These are phyloP conservation scores for Globisporangium irregulare DNA, from an alignment of 352 stramenopile genomes.

Conservation along the genomic window DNA sequence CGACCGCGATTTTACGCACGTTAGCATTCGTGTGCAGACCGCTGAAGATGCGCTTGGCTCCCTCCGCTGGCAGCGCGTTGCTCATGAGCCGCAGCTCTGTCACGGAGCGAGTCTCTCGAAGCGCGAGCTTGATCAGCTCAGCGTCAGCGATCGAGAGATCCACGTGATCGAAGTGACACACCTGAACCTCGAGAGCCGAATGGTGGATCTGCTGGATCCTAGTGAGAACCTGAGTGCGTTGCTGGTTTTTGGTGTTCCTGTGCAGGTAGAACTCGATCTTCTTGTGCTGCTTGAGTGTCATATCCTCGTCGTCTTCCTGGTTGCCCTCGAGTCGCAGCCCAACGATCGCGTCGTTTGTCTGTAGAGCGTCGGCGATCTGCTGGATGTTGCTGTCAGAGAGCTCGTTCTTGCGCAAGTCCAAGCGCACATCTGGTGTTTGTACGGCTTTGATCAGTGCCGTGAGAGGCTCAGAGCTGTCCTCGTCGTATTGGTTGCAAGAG, in stretches of 20 bases:
- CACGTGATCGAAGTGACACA: conserved; percentile 37
- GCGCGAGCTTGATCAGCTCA: conserved; percentile 26
- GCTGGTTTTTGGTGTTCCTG: conserved; percentile 21
- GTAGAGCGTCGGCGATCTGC: conserved; percentile 26
- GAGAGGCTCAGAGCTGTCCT: conserved; percentile 26
- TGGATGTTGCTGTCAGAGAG: conserved; percentile 23
- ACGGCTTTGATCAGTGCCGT: conserved; percentile 23
- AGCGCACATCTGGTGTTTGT: conserved; percentile 15
- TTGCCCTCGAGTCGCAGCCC: conserved; percentile 31
- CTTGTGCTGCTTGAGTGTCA: conserved; percentile 21
- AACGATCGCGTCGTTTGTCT: conserved; percentile 22
- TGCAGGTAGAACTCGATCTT: conserved; percentile 38
- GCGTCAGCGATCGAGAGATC: conserved; percentile 32
- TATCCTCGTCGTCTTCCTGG: conserved; percentile 25
- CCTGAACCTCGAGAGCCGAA: conserved; percentile 23
- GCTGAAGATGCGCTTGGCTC: conserved; percentile 23
- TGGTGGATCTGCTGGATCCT: conserved; percentile 19
- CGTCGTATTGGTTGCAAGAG: conserved; percentile 41
- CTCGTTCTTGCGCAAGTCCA: conserved; percentile 37
- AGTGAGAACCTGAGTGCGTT: conserved; percentile 14
- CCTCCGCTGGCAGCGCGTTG: conserved; percentile 39
- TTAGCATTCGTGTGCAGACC: conserved; percentile 27
- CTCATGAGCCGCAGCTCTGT: conserved; percentile 32
- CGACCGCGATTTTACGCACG: conserved; percentile 22
- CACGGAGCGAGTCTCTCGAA: conserved; percentile 29